Evolutionary conservation across 768 basidiomycete genomes (phyloP).

Genomic region (Pleurotus sapidus): DNA sequence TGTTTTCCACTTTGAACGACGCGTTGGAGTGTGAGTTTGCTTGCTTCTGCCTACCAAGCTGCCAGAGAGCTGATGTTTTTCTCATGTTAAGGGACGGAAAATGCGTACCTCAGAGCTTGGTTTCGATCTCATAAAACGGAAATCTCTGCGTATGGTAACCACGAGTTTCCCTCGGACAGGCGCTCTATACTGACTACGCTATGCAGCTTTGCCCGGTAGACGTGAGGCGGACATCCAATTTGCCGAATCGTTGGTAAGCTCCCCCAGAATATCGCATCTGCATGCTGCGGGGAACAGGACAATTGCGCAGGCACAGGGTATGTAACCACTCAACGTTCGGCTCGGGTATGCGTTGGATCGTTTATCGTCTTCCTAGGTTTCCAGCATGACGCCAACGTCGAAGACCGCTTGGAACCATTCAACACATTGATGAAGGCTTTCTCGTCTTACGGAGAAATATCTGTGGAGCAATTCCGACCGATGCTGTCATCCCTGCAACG

Average conservation of each 20-base stretch:
- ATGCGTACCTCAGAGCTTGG: constrained; percentile 84
- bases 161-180: neutral
- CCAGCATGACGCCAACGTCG: constrained; percentile 28
- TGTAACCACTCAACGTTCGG: constrained; percentile 10
- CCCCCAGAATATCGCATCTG: constrained; percentile 67
- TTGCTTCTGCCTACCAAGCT: neutral
- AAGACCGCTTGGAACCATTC: constrained; percentile 52
- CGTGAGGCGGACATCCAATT: constrained; percentile 48
- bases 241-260: constrained; percentile 47
- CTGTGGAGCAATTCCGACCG: constrained; percentile 54
- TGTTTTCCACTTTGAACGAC: constrained; percentile 81
- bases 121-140: constrained; percentile 65
- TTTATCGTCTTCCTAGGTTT: constrained; percentile 19
- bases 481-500: constrained; percentile 73
- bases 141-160: constrained; percentile 33
- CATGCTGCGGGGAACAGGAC: constrained; percentile 71
- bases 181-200: neutral
- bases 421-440: constrained; percentile 80
- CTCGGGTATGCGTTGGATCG: neutral
- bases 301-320: constrained; percentile 50
- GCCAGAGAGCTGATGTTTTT: neutral
- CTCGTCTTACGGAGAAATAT: constrained; percentile 62
- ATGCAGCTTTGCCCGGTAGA: constrained; percentile 55
- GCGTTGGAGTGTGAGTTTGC: constrained; percentile 82
- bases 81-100: constrained; percentile 74